Conservation (phyloP, 768 basidiomycete genomes). For the Hortiboletus campestris region DNA sequence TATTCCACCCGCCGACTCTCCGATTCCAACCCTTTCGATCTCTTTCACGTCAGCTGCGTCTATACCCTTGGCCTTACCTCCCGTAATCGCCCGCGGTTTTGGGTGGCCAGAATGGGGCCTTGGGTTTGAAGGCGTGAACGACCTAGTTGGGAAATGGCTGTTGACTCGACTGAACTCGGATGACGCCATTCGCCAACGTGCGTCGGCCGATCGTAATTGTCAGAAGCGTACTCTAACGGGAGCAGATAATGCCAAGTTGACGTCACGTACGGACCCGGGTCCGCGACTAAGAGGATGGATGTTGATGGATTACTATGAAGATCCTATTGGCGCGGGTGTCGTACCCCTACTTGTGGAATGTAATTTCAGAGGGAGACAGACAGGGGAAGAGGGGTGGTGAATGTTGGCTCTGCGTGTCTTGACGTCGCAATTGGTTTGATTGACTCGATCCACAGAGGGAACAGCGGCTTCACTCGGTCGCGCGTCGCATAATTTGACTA, state of each 20-base stretch:
- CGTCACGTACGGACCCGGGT: not conserved
- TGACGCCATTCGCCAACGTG: not conserved
- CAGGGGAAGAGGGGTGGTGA: constrained; percentile 43
- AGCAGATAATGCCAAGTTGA: not conserved
- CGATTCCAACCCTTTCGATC: constrained; percentile 58
- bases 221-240: not conserved
- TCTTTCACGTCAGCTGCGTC: constrained; percentile 80
- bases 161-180: constrained; percentile 44
- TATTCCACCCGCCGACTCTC: constrained; percentile 35
- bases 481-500: too few species aligned
- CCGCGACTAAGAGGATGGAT: constrained; percentile 70
- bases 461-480: too few species aligned
- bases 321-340: constrained; percentile 51
- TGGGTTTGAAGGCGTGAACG: constrained; percentile 87
- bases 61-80: constrained; percentile 78
- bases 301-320: constrained; percentile 69
- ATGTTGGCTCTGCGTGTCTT: not conserved
- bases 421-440: not conserved
- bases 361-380: constrained; percentile 58
- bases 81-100: constrained; percentile 74
- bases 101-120: constrained; percentile 76
- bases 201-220: not conserved
- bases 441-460: not conserved
- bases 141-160: constrained; percentile 69
- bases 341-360: constrained; percentile 73